Conservation (phyloP, 208 protist species). For the Trypanosoma conorhini region DNA sequence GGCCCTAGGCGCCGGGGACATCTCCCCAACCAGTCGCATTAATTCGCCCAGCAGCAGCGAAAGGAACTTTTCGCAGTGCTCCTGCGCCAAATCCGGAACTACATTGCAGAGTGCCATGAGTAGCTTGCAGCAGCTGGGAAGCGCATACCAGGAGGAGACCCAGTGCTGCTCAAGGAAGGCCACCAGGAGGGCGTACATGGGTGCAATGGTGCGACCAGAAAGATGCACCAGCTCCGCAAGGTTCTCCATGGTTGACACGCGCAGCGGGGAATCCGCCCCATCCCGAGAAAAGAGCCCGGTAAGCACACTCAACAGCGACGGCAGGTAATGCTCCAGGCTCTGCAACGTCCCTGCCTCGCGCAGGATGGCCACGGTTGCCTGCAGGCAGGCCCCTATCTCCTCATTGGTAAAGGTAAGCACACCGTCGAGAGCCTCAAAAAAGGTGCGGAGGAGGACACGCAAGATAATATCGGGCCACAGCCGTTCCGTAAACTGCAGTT, state of each 20-base stretch:
- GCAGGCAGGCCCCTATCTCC: constrained; percentile 63
- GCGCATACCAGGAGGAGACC: constrained; percentile 29
- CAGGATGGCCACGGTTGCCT: constrained; percentile 62
- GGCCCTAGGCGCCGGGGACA: background rate
- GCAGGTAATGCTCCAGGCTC: constrained; percentile 60
- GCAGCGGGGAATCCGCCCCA: constrained; percentile 22
- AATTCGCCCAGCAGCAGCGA: constrained; percentile 54
- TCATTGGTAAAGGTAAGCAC: constrained; percentile 64
- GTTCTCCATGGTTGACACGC: constrained; percentile 31
- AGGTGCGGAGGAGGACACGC: constrained; percentile 52
- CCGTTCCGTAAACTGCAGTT: constrained; percentile 29
- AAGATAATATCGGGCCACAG: constrained; percentile 76
- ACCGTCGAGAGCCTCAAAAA: constrained; percentile 55
- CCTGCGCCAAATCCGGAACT: constrained; percentile 65
- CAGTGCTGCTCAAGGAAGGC: constrained; percentile 60
- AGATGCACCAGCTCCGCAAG: constrained; percentile 52
- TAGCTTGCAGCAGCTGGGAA: constrained; percentile 62
- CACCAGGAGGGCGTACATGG: constrained; percentile 70
- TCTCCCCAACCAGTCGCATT: constrained; percentile 24
- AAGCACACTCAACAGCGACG: constrained; percentile 59
- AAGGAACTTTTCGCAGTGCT: constrained; percentile 58
- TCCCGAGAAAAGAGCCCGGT: constrained; percentile 19
- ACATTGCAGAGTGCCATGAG: constrained; percentile 55
- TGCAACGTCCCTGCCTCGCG: constrained; percentile 43
- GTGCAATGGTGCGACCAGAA: constrained; percentile 50